Evolutionary conservation across 768 basidiomycete genomes (phyloP).

Genomic region (Plicaturopsis crispa): DNA sequence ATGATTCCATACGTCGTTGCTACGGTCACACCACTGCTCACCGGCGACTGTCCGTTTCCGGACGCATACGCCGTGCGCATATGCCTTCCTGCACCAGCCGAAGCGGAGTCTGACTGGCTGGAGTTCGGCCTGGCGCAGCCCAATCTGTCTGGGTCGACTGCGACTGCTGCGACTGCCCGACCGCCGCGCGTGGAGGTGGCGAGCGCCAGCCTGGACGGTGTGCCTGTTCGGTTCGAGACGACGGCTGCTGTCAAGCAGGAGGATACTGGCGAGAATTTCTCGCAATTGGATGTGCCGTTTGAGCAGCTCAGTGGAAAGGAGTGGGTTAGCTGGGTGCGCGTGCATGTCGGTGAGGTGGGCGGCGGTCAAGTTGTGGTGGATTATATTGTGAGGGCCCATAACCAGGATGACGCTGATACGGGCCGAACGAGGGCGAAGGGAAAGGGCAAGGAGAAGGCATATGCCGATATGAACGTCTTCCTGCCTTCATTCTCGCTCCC

Average conservation of each 20-base stretch:
- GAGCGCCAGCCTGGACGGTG: constrained; percentile 55
- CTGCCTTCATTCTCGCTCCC: constrained; percentile 71
- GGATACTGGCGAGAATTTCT: constrained; percentile 19
- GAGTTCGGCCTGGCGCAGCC: constrained; percentile 64
- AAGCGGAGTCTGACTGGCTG: constrained; percentile 62
- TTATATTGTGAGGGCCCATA: constrained; percentile 46
- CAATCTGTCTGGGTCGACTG: constrained; percentile 13
- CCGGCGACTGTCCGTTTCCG: constrained; percentile 20
- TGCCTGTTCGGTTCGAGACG: constrained; percentile 55
- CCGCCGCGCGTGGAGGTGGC: constrained; percentile 46
- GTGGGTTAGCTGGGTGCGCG: constrained; percentile 61
- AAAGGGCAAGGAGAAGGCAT: constrained; percentile 27
- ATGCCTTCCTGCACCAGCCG: constrained; percentile 45
- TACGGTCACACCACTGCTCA: constrained; percentile 44
- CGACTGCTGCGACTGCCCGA: constrained; percentile 10
- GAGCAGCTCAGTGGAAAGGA: constrained; percentile 48
- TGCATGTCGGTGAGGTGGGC: constrained; percentile 44
- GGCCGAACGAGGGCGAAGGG: constrained; percentile 15
- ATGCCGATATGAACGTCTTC: constrained; percentile 35
- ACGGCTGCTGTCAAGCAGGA: constrained; percentile 30
- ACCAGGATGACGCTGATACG: constrained; percentile 8
- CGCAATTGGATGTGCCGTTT: constrained; percentile 33
- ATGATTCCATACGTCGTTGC: constrained; percentile 55
- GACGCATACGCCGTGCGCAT: constrained; percentile 55
- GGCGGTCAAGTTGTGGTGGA: constrained; percentile 53